Evolutionary conservation across 345 rosid genomes (phyloP).

Genomic region (Brassica napus): Da-Ae NC_063452.1:24247501-24248000

Average conservation of each 20-base stretch:
- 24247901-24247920: constrained; percentile 85
- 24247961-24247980: not conserved
- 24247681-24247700: constrained; percentile 93
- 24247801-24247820: constrained; percentile 10
- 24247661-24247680: constrained; percentile 90
- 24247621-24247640: constrained; percentile 62
- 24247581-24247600: constrained; percentile 20
- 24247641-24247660: constrained; percentile 78
- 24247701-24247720: constrained; percentile 84
- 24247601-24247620: not conserved
- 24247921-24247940: constrained; percentile 70
- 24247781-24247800: constrained; percentile 6
- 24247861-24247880: constrained; percentile 79
- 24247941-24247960: constrained; percentile 12
- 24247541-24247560: constrained; percentile 98
- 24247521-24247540: constrained; percentile 90
- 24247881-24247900: constrained; percentile 89
- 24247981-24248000: constrained; percentile 1
- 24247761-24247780: constrained; percentile 22
- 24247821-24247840: not conserved
- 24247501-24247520: constrained; percentile 95
- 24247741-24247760: constrained; percentile 82
- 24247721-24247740: constrained; percentile 98
- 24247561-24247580: constrained; percentile 17
- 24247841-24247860: constrained; percentile 5